Evolutionary conservation across 1,139 yeast genomes (phyloP), one percentile per base, ranked within the genome.

Genomic region (Debaryomyces singareniensis): DNA sequence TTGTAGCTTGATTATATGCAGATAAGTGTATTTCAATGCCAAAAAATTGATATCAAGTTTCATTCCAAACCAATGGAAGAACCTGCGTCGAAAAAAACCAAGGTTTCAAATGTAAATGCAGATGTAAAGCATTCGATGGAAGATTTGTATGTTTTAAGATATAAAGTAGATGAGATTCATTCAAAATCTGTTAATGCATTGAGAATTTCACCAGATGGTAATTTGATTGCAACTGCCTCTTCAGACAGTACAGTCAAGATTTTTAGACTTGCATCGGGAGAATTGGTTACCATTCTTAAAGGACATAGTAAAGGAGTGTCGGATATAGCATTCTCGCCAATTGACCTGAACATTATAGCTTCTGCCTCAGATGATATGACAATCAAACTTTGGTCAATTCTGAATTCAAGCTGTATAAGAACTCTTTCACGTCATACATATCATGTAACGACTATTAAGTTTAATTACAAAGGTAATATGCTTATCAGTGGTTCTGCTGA

Each of bases 281-380:
- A 35, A 11, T 27, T 43, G n/a, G 35, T 61, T 5, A 49, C 66
- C 12, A 59, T 65, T 3, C 50, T 82, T 4, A 47, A 43, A 4
- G 91, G 89, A 1, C 96, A 86, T 45, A 51, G 71, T 3, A 66
- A 60, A 30, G 94, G 95, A 0, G 59, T 86, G 3, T 78, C 85
- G 4, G 85, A 78, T 37, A 45, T 86, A 1, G 68, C 71, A 20
- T 91, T 87, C 75, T 75, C 91, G 1, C 89, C 91, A 2, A 55
- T 59, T 20, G 80, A 83, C 49, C 68, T 82, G n/a, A 61, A 65
- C 35, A 72, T 80, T 29, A 39, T 91, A 4, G 96, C 95, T 2
- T 75, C 95, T 0, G 91, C 82, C 2, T 81, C 95, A 0, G 97
- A 91, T 49, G 98, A 91, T 53, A 65, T 78, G 38, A 78, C 95